Evolutionary conservation across 139 green algal species (phyloP).

Genomic region (Diplosphaera chodatii): DNA sequence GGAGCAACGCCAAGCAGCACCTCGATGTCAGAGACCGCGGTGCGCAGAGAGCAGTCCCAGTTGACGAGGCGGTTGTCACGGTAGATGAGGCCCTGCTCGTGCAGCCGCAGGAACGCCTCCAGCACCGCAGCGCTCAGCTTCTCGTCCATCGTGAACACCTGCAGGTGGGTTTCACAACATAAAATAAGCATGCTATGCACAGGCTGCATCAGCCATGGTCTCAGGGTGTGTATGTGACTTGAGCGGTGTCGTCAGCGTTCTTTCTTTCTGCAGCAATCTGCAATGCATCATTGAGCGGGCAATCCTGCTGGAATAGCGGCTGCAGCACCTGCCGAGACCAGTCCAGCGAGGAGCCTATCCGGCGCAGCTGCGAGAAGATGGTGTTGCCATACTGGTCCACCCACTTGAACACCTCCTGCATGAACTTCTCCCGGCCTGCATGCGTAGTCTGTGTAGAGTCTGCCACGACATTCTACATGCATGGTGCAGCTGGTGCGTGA

Average conservation of each 20-base stretch:
- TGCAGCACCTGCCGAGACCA: conserved; percentile 54
- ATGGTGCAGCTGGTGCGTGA: too few relatives aligned
- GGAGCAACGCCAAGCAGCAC: conserved; percentile 19
- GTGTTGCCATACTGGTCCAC: conserved; percentile 81
- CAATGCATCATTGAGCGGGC: too few relatives aligned
- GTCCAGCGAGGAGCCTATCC: conserved; percentile 84
- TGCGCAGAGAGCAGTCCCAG: conserved; percentile 89
- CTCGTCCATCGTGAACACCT: conserved; percentile 95
- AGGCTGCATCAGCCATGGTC: too few relatives aligned
- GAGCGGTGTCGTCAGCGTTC: too few relatives aligned
- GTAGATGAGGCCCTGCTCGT: conserved; percentile 85
- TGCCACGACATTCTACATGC: too few relatives aligned
- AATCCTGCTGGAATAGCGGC: too few relatives aligned
- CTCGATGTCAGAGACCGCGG: conserved; percentile 96
- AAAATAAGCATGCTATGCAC: too few relatives aligned
- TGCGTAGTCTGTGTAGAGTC: neutral
- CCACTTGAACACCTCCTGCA: conserved; percentile 82
- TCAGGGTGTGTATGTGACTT: too few relatives aligned
- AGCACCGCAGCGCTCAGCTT: conserved; percentile 59
- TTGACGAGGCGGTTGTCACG: conserved; percentile 97
- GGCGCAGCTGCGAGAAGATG: conserved; percentile 86
- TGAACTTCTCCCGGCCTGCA: conserved; percentile 84
- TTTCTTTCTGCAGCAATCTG: too few relatives aligned
- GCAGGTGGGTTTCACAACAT: too few relatives aligned
- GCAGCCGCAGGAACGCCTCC: conserved; percentile 70